These are phyloP conservation scores for Phytophthora constricta DNA, from an alignment of 352 stramenopile species.

Conservation along the genomic window DNA sequence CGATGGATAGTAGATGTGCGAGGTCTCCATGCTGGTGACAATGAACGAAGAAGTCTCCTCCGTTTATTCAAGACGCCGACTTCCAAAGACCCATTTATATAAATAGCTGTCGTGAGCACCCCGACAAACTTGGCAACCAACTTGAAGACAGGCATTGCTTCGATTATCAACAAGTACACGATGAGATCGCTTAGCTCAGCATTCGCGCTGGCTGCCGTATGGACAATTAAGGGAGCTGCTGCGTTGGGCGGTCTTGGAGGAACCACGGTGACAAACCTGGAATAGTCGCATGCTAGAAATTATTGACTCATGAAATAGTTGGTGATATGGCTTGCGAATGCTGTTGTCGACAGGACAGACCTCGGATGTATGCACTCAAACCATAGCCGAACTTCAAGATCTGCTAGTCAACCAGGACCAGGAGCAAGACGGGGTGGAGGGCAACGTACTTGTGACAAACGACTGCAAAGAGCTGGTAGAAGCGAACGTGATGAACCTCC, in stretches of 20 bases:
- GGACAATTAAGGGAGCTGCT: not conserved
- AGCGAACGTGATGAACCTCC: constrained; percentile 60
- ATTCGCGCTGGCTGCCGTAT: not conserved
- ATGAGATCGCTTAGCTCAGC: constrained; percentile 10
- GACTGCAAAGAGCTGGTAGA: constrained; percentile 68
- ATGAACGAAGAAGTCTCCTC: not conserved
- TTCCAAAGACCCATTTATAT: not conserved
- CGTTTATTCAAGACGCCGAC: not conserved
- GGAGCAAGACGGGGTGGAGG: constrained; percentile 66
- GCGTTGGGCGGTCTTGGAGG: not conserved
- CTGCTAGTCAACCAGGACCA: constrained; percentile 68
- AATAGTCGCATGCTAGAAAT: not conserved
- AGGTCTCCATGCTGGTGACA: constrained; percentile 23
- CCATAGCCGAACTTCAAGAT: constrained; percentile 50
- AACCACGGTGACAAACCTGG: not conserved
- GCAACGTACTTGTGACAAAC: constrained; percentile 51
- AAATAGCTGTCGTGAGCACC: constrained; percentile 23
- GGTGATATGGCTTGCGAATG: not conserved
- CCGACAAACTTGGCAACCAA: no score
- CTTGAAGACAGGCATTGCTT: no score
- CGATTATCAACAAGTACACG: not conserved
- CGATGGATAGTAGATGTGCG: constrained; percentile 20
- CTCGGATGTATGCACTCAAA: constrained; percentile 49
- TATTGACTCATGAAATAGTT: no score
- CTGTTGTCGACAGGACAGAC: constrained; percentile 5